Evolutionary conservation across 1,284 basidiomycete genomes (phyloP).

Genomic region (Moesziomyces sp.): DNA sequence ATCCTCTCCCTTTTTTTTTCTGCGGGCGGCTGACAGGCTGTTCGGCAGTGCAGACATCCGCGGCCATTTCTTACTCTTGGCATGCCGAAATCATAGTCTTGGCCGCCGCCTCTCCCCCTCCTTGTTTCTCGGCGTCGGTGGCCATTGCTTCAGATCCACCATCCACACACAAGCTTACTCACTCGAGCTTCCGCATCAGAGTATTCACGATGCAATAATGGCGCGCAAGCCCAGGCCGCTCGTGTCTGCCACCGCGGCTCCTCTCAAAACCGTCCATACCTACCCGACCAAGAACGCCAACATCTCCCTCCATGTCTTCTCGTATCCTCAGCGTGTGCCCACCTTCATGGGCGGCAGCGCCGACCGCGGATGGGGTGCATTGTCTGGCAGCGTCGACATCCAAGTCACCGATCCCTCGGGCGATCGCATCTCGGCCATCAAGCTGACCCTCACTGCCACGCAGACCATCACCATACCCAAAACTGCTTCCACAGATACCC

Average conservation of each 20-base stretch:
- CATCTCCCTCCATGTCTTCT: conserved; percentile 31
- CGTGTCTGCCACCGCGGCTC: conserved; percentile 8
- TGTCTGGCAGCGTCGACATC: conserved; percentile 46
- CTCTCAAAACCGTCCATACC: conserved; percentile 33
- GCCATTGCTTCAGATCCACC: no score
- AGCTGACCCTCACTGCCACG: conserved; percentile 45
- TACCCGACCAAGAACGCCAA: conserved; percentile 40
- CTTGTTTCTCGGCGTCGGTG: no score
- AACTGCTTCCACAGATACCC: conserved; percentile 27
- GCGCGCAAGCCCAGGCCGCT: conserved; percentile 15
- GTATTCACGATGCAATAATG: conserved; percentile 10
- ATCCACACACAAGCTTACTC: no score
- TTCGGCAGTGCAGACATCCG: no score
- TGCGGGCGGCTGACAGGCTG: no score
- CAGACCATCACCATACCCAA: conserved; percentile 32
- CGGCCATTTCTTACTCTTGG: no score
- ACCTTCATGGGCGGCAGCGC: conserved; percentile 61
- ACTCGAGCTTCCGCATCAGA: no score
- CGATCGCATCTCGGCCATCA: conserved; percentile 47
- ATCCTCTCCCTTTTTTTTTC: no score
- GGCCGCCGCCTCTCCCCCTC: no score
- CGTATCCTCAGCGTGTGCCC: conserved; percentile 52
- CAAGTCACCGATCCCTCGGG: conserved; percentile 31
- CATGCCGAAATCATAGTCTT: no score
- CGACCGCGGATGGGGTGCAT: conserved; percentile 50